These are phyloP conservation scores for Amaranthus hypochondriacus DNA, from an alignment of 148 eudicot genomes.

Conservation along the genomic window DNA sequence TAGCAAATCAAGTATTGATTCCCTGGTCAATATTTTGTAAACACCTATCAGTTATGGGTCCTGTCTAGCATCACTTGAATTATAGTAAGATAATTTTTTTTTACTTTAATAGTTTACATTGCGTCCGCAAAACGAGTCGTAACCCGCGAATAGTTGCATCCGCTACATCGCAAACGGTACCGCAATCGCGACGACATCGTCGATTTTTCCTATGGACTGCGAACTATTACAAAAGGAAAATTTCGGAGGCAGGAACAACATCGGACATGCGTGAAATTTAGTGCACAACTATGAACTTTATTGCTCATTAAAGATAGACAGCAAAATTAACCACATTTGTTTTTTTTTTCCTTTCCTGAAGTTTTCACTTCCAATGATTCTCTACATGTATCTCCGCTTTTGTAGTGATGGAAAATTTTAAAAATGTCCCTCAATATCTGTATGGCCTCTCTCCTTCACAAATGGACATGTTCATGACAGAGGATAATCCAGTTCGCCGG, in stretches of 20 bases:
- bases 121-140: too few relatives aligned
- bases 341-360: background rate
- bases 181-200: background rate
- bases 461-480: constrained; percentile 87
- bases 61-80: background rate
- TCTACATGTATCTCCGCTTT: constrained; percentile 9
- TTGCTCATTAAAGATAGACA: background rate
- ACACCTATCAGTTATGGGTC: background rate
- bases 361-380: background rate
- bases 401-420: constrained; percentile 71
- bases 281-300: background rate
- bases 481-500: constrained; percentile 60
- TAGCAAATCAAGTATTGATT: background rate
- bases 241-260: background rate
- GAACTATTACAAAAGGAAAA: background rate
- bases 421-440: constrained; percentile 60
- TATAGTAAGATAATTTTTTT: too few relatives aligned
- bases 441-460: constrained; percentile 77
- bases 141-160: too few relatives aligned
- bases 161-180: too few relatives aligned
- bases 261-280: background rate
- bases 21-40: background rate
- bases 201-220: background rate
- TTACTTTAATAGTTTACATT: too few relatives aligned
- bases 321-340: background rate